Percentiles rank a stretch among this genome's conserved stretches.
phyloP scores from a whole-genome alignment of 2,329 filamentous ascomycete species.

The Colletotrichum limetticola region DNA sequence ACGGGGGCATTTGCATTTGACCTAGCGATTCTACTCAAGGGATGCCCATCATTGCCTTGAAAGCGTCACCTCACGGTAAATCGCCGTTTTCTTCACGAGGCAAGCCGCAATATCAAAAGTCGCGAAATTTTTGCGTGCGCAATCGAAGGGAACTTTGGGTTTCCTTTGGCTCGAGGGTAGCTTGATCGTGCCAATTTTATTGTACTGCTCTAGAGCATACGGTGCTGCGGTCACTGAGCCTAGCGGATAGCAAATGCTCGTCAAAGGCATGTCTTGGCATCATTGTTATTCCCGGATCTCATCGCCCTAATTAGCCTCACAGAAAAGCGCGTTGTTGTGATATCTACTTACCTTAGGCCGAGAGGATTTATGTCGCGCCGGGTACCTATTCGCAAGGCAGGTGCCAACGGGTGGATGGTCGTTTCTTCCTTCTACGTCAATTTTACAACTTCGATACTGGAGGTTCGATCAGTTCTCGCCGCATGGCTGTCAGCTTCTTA shows the following conservation, averaged over 20 bases:
- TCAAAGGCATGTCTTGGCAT: accelerated
- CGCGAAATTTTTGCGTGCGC: too few species aligned
- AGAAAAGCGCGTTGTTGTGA: not conserved
- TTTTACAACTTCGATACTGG: not conserved
- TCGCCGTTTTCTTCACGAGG: too few species aligned
- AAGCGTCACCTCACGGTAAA: too few species aligned
- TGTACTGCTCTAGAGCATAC: not conserved
- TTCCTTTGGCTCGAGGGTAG: too few species aligned
- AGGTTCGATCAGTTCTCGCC: too few species aligned
- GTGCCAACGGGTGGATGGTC: not conserved
- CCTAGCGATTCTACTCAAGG: not conserved
- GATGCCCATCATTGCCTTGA: too few species aligned
- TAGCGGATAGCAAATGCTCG: not conserved
- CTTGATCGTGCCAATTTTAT: not conserved
- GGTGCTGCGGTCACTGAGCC: not conserved
- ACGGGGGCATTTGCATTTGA: not conserved
- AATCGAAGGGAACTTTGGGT: too few species aligned
- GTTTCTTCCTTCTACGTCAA: not conserved
- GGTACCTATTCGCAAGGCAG: not conserved
- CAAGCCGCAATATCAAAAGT: too few species aligned
- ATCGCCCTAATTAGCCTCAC: accelerated
- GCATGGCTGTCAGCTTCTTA: too few species aligned
- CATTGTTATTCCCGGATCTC: not conserved
- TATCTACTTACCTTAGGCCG: not conserved
- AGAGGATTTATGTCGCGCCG: not conserved